Evolutionary conservation across 2,329 filamentous ascomycete genomes (phyloP).

Genomic region (Monilinia laxa): DNA sequence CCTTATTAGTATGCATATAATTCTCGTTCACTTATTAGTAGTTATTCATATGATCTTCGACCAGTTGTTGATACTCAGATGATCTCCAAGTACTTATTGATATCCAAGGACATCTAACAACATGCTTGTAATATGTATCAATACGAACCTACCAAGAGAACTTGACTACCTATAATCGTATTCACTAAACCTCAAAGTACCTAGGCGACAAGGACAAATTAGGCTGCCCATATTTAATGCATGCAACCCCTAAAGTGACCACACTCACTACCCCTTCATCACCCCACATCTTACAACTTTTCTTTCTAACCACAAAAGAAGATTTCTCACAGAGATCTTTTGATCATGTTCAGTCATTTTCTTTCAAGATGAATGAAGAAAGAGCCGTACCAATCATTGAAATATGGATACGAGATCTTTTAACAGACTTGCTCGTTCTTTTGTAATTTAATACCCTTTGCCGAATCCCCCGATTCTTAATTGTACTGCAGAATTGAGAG

Average conservation of each 20-base stretch:
- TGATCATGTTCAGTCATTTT: too few relatives aligned
- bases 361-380: neutral
- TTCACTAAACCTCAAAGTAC: too few relatives aligned
- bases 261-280: neutral
- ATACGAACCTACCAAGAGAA: too few relatives aligned
- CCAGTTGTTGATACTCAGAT: too few relatives aligned
- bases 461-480: slow-evolving; percentile 1
- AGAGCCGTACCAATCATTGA: neutral
- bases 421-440: neutral
- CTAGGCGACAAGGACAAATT: neutral
- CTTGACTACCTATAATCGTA: too few relatives aligned
- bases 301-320: neutral
- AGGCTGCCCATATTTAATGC: neutral
- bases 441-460: neutral
- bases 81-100: too few relatives aligned
- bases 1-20: too few relatives aligned
- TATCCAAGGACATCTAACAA: too few relatives aligned
- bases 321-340: neutral
- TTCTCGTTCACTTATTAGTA: too few relatives aligned
- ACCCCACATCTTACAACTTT: neutral
- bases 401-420: neutral
- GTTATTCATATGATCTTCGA: too few relatives aligned
- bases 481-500: neutral
- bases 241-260: neutral
- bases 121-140: too few relatives aligned